A percentile compares a stretch with the other conserved stretches of the same genome.
These are phyloP conservation scores for Leccinum idahoense DNA, from an alignment of 1,284 basidiomycete genomes.

Conservation along the genomic window DNA sequence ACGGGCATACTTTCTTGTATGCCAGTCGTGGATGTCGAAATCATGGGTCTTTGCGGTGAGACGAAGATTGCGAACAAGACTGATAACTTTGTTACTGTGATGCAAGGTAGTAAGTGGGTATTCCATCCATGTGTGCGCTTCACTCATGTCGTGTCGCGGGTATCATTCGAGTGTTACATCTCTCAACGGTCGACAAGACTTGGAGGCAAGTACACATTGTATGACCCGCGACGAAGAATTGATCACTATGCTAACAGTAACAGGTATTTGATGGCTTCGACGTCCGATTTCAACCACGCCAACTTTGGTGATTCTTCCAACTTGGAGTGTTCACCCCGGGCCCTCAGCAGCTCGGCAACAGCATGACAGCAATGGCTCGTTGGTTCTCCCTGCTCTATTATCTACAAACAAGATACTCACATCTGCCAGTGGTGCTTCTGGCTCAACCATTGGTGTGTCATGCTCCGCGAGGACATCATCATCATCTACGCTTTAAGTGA, in stretches of 20 bases:
- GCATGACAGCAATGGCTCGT: constrained; percentile 61
- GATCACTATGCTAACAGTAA: constrained; percentile 35
- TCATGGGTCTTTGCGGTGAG: constrained; percentile 99
- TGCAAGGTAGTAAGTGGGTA: constrained; percentile 73
- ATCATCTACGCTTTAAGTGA: too few species aligned
- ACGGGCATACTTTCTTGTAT: constrained; percentile 92
- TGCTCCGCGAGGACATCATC: constrained; percentile 67
- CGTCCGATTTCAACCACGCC: constrained; percentile 62
- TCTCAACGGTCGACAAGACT: constrained; percentile 74
- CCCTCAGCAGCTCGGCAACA: constrained; percentile 47
- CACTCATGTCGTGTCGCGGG: constrained; percentile 3
- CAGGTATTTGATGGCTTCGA: constrained; percentile 74
- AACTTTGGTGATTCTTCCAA: constrained; percentile 58
- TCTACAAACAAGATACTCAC: constrained; percentile 46
- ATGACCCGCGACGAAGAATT: constrained; percentile 12
- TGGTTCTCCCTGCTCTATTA: constrained; percentile 68
- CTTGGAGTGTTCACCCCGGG: constrained; percentile 53
- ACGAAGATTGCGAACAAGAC: constrained; percentile 99
- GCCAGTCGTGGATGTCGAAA: constrained; percentile 92
- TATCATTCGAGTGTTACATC: constrained; percentile 93
- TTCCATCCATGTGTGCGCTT: background rate
- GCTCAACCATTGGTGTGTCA: constrained; percentile 52
- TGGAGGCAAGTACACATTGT: constrained; percentile 46
- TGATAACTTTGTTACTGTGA: constrained; percentile 97
- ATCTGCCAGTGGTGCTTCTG: constrained; percentile 39